These are phyloP conservation scores for Coemansia sp. DNA, from an alignment of 192 early-diverging fungal genomes.

Conservation along the genomic window DNA sequence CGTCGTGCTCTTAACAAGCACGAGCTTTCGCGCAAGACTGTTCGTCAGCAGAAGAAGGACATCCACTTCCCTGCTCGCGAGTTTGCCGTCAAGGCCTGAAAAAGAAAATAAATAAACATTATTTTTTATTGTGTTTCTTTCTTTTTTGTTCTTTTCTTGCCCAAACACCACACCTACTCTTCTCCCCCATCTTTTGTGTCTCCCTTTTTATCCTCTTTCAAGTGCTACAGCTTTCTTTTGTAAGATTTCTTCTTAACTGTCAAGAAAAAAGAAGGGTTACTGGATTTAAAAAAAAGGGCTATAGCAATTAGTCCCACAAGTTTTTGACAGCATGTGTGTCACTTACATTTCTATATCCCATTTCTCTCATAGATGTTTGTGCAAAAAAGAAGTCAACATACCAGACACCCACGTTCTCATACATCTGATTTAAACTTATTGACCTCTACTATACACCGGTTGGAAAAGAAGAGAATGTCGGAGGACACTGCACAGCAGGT, in stretches of 20 bases:
- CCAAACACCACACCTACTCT: too few relatives aligned
- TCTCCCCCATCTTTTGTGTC: background rate
- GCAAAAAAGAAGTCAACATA: too few relatives aligned
- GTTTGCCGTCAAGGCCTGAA: conserved; percentile 86
- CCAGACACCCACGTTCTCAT: background rate
- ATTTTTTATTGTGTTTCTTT: background rate
- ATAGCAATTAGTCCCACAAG: background rate
- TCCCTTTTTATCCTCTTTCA: conserved; percentile 3
- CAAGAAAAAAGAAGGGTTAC: background rate
- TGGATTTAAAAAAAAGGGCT: background rate
- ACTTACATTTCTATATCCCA: background rate
- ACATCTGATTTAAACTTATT: background rate
- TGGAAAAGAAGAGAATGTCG: conserved; percentile 15
- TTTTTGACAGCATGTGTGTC: background rate
- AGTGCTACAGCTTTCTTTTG: background rate
- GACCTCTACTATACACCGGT: background rate
- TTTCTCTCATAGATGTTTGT: too few relatives aligned
- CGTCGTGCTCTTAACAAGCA: conserved; percentile 87
- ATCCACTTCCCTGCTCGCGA: conserved; percentile 89
- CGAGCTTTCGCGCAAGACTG: conserved; percentile 81
- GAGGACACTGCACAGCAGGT: conserved; percentile 48
- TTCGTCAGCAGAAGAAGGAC: conserved; percentile 87
- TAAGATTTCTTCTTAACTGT: background rate
- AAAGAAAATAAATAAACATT: background rate
- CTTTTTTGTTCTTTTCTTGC: background rate